Percentiles rank a stretch among this genome's conserved stretches.
Conservation (phyloP, 345 rosid species). For the Lepidium aucheri region DNA sequence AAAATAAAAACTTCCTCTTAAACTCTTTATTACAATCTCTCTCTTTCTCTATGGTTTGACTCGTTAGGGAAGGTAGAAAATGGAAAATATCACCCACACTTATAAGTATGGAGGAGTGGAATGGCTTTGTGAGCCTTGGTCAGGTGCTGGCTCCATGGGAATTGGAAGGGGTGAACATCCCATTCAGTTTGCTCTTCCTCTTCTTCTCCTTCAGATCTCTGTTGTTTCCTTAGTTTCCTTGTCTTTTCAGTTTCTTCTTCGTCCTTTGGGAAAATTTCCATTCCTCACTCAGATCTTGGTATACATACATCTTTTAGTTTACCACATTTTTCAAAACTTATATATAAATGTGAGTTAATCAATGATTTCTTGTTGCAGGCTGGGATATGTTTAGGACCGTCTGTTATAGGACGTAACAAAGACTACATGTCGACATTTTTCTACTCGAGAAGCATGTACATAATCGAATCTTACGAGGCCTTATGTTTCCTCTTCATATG, state of each 20-base stretch:
- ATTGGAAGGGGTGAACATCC: background rate
- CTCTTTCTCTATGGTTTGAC: conserved; percentile 3
- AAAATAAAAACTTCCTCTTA: background rate
- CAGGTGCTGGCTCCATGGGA: conserved; percentile 1
- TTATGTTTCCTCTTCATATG: conserved; percentile 28
- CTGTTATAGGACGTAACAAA: conserved; percentile 26
- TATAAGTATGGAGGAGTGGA: conserved; percentile 14
- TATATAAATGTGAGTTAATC: background rate
- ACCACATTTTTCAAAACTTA: background rate
- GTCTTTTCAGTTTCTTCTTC: conserved; percentile 24
- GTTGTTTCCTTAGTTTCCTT: conserved; percentile 12
- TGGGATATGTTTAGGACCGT: conserved; percentile 35
- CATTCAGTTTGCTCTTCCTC: conserved; percentile 4
- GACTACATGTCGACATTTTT: conserved; percentile 4
- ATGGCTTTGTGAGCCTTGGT: conserved; percentile 11
- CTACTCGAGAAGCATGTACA: conserved; percentile 15
- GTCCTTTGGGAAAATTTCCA: conserved; percentile 24
- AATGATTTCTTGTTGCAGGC: conserved; percentile 20
- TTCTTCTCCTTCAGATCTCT: conserved; percentile 27
- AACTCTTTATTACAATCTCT: background rate
- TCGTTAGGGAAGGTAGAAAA: conserved; percentile 12
- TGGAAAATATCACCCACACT: background rate
- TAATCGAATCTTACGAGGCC: conserved; percentile 22
- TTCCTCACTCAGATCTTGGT: conserved; percentile 37
- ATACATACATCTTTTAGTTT: background rate